phyloP scores from a whole-genome alignment of 2,329 filamentous ascomycete species.

The Thermoascus crustaceus region DNA sequence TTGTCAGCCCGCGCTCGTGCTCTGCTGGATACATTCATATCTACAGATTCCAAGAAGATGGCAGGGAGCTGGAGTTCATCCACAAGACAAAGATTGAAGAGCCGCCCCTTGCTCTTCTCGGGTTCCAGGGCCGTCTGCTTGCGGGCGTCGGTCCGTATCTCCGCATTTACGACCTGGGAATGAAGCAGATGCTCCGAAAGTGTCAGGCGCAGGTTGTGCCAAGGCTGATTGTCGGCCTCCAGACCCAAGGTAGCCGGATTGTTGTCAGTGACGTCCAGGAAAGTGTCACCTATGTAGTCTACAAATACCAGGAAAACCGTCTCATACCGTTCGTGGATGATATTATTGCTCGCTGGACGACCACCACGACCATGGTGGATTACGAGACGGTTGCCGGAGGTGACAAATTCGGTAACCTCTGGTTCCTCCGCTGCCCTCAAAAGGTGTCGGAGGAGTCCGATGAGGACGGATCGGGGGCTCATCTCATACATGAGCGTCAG shows the following conservation, averaged over 20 bases:
- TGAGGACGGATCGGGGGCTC: constrained; percentile 80
- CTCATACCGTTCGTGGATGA: constrained; percentile 93
- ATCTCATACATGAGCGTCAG: constrained; percentile 80
- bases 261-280: constrained; percentile 89
- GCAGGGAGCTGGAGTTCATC: constrained; percentile 84
- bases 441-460: constrained; percentile 86
- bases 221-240: constrained; percentile 77
- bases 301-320: constrained; percentile 85
- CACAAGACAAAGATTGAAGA: constrained; percentile 92
- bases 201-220: constrained; percentile 71
- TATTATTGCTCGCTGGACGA: constrained; percentile 81
- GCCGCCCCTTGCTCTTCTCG: constrained; percentile 79
- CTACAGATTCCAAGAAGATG: constrained; percentile 80
- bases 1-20: constrained; percentile 66
- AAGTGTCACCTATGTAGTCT: constrained; percentile 83
- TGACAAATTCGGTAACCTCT: constrained; percentile 96
- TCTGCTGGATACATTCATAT: constrained; percentile 81
- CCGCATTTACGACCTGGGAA: constrained; percentile 84
- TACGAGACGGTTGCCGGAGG: constrained; percentile 93
- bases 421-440: constrained; percentile 77
- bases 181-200: constrained; percentile 87
- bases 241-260: constrained; percentile 85
- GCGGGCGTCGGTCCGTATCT: constrained; percentile 78
- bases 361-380: constrained; percentile 86
- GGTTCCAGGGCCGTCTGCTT: constrained; percentile 83